Evolutionary conservation across 2,329 filamentous ascomycete genomes (phyloP).

Genomic region (Exophiala spinifera): DNA sequence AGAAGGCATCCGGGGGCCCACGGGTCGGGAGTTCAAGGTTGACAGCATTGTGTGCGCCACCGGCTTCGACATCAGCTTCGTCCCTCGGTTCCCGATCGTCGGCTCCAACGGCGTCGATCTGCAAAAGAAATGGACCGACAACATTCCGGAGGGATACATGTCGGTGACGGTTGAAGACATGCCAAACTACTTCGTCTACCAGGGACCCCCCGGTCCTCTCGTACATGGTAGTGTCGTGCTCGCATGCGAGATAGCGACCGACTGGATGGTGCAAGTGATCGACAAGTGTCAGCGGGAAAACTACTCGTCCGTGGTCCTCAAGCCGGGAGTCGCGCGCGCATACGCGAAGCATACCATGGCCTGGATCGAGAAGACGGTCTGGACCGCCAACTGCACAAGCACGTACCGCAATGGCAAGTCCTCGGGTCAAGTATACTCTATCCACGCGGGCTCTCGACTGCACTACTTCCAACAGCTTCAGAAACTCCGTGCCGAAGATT

Average conservation of each 20-base stretch:
- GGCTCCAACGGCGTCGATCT: slow-evolving; percentile 18
- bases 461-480: slow-evolving; percentile 22
- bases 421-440: background rate
- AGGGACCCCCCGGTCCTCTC: slow-evolving; percentile 25
- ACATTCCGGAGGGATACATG: slow-evolving; percentile 25
- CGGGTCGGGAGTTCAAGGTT: slow-evolving; percentile 2
- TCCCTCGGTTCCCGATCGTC: slow-evolving; percentile 6
- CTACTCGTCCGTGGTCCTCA: slow-evolving; percentile 43
- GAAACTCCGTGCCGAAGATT: background rate
- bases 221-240: slow-evolving; percentile 30
- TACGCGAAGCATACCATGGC: slow-evolving; percentile 1
- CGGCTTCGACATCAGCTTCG: slow-evolving; percentile 21
- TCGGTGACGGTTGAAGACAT: slow-evolving; percentile 8
- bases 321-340: slow-evolving; percentile 25
- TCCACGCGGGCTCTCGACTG: slow-evolving; percentile 16
- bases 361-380: slow-evolving; percentile 3
- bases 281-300: slow-evolving; percentile 35
- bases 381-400: slow-evolving; percentile 35
- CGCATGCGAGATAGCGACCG: slow-evolving; percentile 22
- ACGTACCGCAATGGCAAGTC: slow-evolving; percentile 27
- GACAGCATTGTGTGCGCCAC: slow-evolving; percentile 25
- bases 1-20: background rate
- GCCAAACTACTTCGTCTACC: slow-evolving; percentile 30
- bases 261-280: slow-evolving; percentile 10
- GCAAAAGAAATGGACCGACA: slow-evolving; percentile 30